A percentile compares a stretch with the other conserved stretches of the same genome.
phyloP scores from a whole-genome alignment of 2,329 filamentous ascomycete species.

The Coniochaeta pulveracea region DNA sequence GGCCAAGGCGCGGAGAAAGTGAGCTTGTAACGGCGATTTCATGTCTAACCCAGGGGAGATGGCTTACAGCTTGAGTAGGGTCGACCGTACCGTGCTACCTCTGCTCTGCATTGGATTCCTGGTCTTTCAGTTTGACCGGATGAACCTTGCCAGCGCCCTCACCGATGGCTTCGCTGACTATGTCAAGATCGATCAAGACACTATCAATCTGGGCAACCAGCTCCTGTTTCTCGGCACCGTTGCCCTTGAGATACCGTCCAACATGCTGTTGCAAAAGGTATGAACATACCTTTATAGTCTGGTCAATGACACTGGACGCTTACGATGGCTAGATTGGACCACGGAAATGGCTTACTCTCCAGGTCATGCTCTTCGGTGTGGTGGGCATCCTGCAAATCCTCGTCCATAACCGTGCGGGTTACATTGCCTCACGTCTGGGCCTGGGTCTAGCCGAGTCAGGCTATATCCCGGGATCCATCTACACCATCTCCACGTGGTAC shows the following conservation, averaged over 20 bases:
- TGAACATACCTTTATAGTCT: no score
- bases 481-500: constrained; percentile 40
- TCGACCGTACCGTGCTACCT: constrained; percentile 33
- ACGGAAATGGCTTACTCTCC: constrained; percentile 34
- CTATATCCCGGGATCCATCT: constrained; percentile 39
- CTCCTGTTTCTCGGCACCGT: constrained; percentile 40
- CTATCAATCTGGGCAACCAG: constrained; percentile 40
- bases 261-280: constrained; percentile 28
- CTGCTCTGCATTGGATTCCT: constrained; percentile 36
- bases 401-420: constrained; percentile 28
- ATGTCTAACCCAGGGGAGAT: no score
- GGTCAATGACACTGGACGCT: no score
- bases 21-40: neutral
- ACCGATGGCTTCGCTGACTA: constrained; percentile 33
- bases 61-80: no score
- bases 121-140: constrained; percentile 40
- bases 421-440: constrained; percentile 28
- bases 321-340: constrained; percentile 30
- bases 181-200: constrained; percentile 30
- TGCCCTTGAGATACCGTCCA: constrained; percentile 38
- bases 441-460: constrained; percentile 37
- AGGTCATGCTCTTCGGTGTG: constrained; percentile 35
- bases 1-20: constrained; percentile 1
- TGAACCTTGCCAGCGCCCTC: constrained; percentile 39
- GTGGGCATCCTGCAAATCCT: constrained; percentile 33